A percentile compares a stretch with the other conserved stretches of the same genome.
Evolutionary conservation across 257 asterid genomes (phyloP).

Genomic region (Hygrophila difformis): DNA sequence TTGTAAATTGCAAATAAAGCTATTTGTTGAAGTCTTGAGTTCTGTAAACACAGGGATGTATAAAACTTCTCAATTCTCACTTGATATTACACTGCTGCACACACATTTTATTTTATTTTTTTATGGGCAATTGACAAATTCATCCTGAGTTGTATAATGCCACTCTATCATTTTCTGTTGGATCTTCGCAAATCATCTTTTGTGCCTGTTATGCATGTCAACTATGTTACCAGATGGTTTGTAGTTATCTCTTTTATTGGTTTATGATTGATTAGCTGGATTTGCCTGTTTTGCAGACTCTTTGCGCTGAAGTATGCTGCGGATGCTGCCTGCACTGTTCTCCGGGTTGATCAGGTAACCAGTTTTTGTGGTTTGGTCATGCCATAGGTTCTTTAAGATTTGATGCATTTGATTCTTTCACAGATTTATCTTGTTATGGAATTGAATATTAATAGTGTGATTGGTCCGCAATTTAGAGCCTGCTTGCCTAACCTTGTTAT

Average conservation of each 20-base stretch:
- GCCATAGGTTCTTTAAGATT: background rate
- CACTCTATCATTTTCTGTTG: background rate
- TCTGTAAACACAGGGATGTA: no score
- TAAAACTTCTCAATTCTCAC: no score
- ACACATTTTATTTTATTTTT: background rate
- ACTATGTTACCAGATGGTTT: background rate
- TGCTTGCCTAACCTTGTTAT: no score
- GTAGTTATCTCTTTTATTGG: background rate
- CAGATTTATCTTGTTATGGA: background rate
- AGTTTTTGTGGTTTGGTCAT: background rate
- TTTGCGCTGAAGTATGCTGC: constrained; percentile 92
- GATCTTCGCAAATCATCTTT: background rate
- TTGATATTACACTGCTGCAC: background rate
- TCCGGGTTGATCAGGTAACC: constrained; percentile 94
- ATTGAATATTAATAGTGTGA: background rate
- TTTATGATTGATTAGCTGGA: constrained; percentile 14
- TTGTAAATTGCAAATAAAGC: no score
- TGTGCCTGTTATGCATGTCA: background rate
- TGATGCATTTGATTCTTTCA: background rate
- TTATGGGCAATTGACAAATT: background rate
- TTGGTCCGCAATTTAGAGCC: no score
- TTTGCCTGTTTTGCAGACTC: constrained; percentile 33
- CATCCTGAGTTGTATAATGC: background rate
- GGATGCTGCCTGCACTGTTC: constrained; percentile 90
- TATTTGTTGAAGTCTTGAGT: no score